Evolutionary conservation across 169 alveolate genomes (phyloP).

Genomic region (Cardiosporidium cionae): DNA sequence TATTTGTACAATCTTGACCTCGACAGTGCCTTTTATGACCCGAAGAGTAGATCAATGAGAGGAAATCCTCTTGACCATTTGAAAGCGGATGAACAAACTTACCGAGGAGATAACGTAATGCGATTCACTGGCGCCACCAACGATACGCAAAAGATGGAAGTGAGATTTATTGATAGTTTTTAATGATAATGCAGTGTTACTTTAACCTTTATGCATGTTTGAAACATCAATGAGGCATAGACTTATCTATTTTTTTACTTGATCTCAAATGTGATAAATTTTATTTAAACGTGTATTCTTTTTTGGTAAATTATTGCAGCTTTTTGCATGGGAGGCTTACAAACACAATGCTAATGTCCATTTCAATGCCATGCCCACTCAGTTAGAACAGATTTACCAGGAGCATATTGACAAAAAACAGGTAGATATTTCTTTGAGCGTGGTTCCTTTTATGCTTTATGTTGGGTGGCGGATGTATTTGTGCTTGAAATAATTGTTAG

Average conservation of each 20-base stretch:
- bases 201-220: not conserved
- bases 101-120: constrained; percentile 76
- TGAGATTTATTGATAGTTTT: not conserved
- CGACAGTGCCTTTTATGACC: constrained; percentile 90
- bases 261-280: not conserved
- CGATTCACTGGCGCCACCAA: constrained; percentile 63
- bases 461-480: too few species aligned
- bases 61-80: constrained; percentile 73
- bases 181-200: not conserved
- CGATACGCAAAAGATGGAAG: constrained; percentile 59
- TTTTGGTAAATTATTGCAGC: constrained; percentile 7
- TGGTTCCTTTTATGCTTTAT: too few species aligned
- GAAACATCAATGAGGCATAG: not conserved
- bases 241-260: not conserved
- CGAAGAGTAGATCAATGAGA: constrained; percentile 87
- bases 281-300: not conserved
- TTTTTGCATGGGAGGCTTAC: constrained; percentile 79
- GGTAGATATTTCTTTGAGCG: constrained; percentile 16
- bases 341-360: constrained; percentile 64
- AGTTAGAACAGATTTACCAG: constrained; percentile 55
- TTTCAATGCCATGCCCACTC: constrained; percentile 72
- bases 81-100: constrained; percentile 45
- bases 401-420: constrained; percentile 41
- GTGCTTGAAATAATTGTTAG: too few species aligned
- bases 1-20: constrained; percentile 85